Evolutionary conservation across 2,329 filamentous ascomycete genomes (phyloP).

Genomic region (Aureobasidium pullulans): DNA sequence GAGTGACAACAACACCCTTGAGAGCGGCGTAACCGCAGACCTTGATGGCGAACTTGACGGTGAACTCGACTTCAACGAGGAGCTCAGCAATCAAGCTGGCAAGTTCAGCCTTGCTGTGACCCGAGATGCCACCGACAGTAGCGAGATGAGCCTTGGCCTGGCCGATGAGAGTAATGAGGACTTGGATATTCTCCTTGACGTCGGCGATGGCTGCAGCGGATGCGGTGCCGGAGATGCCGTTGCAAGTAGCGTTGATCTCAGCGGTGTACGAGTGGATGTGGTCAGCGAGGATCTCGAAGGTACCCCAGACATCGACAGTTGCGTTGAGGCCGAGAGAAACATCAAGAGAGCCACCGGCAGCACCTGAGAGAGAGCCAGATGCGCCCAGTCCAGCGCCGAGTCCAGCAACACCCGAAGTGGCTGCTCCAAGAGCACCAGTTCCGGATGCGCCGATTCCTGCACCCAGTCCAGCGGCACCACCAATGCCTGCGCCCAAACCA

Average conservation of each 20-base stretch:
- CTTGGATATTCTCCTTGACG: constrained; percentile 10
- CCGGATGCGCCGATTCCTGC: background rate
- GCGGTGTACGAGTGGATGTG: constrained; percentile 3
- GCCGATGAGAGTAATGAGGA: background rate
- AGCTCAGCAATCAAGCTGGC: background rate
- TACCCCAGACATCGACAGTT: constrained; percentile 1
- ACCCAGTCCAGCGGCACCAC: background rate
- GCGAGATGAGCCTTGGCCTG: constrained; percentile 10
- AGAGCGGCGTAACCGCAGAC: background rate
- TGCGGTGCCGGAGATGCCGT: background rate
- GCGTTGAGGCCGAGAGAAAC: constrained; percentile 2
- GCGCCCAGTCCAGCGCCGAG: background rate
- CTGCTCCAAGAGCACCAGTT: background rate
- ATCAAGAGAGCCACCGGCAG: constrained; percentile 1
- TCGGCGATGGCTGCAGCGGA: background rate
- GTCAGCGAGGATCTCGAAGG: constrained; percentile 10
- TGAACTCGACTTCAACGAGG: constrained; percentile 9
- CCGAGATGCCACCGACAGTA: background rate
- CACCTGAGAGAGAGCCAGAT: background rate
- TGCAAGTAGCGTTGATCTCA: constrained; percentile 6
- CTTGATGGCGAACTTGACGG: constrained; percentile 12
- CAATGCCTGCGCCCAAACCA: background rate
- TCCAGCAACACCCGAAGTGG: background rate
- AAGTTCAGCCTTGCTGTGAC: constrained; percentile 5
- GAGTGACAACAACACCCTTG: background rate